Conservation (phyloP, 2,329 filamentous ascomycete species). For the Aspergillus ruber region DNA sequence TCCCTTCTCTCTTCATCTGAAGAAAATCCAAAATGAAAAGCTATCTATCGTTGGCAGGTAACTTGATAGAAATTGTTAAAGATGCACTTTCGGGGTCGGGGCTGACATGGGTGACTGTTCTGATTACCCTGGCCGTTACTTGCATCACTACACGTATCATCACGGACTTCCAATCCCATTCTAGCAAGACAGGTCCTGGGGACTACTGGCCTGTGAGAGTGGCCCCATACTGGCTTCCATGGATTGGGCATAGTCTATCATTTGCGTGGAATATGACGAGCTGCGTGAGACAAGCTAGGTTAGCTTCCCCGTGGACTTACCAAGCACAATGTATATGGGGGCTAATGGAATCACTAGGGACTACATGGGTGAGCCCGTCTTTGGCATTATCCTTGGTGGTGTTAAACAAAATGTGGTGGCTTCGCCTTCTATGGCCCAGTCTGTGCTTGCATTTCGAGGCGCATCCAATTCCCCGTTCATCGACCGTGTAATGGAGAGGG, state of each 20-base stretch:
- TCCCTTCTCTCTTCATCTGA: slow-evolving; percentile 1
- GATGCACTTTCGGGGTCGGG: slow-evolving; percentile 14
- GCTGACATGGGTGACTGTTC: slow-evolving; percentile 20
- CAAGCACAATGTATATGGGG: slow-evolving; percentile 18
- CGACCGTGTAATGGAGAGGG: slow-evolving; percentile 31
- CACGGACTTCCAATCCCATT: slow-evolving; percentile 29
- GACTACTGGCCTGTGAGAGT: slow-evolving; percentile 37
- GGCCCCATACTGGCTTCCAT: slow-evolving; percentile 55
- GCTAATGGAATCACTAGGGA: background rate
- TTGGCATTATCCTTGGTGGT: slow-evolving; percentile 46
- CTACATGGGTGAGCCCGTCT: slow-evolving; percentile 35
- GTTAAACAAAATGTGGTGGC: slow-evolving; percentile 46
- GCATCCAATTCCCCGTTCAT: slow-evolving; percentile 24
- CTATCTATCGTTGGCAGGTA: slow-evolving; percentile 10
- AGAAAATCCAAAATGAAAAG: slow-evolving; percentile 9
- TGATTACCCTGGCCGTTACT: slow-evolving; percentile 22
- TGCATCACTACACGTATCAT: slow-evolving; percentile 35
- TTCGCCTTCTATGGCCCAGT: slow-evolving; percentile 42
- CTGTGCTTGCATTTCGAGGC: slow-evolving; percentile 29
- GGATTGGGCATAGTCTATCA: slow-evolving; percentile 48
- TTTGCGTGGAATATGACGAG: slow-evolving; percentile 42
- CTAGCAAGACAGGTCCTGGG: slow-evolving; percentile 14
- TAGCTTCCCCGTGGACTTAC: background rate
- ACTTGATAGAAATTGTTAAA: slow-evolving; percentile 14
- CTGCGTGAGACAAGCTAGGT: slow-evolving; percentile 42